Evolutionary conservation across 306 rosid species (phyloP), one percentile per base, ranked within the genome.

Genomic region (Abrus precatorius): DNA sequence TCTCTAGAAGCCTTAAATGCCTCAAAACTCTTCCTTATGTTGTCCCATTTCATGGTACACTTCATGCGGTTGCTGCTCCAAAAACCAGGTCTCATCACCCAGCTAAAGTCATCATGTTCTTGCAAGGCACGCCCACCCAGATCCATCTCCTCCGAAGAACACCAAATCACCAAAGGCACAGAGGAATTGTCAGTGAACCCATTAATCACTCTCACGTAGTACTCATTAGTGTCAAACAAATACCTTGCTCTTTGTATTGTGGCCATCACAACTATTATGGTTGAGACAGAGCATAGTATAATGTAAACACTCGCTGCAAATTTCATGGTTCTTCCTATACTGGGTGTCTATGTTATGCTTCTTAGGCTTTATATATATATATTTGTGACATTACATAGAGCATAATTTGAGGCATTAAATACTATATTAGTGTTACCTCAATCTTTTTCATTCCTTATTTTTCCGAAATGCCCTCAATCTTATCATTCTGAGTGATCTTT

Each of bases 41-140:
- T 54, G 76, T 89, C 97, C 92, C 93, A 92, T 87, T 94, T 94
- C 89, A 91, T 84, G 1, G 98, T 94, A 69, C 98, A 94, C 7
- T 75, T 75, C 86, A 91, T 92, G 12, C 50, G 48, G 66, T 71
- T 86, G 69, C 44, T 67, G 5, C 88, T 84, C 97, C 98, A 92
- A 1, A 89, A 52, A 1, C 56, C 74, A 0, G 86, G 87, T 68
- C 53, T 85, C 76, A 91, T 82, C 11, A 74, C 71, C 98, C 98
- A 94, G 30, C 97, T 87, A 78, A 94, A 94, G 5, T 92, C 97
- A 38, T 94, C 98, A 4, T 82, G 85, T 52, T 94, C 97, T 44
- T 94, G 98, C 20, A 94, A 84, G 0, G 97, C 98, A 1, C 98
- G 85, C 0, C 98, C 97, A 0, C 98, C 98, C 1, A 94, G 82